Evolutionary conservation across 306 rosid genomes (phyloP).

Genomic region (Geum urbanum): DNA sequence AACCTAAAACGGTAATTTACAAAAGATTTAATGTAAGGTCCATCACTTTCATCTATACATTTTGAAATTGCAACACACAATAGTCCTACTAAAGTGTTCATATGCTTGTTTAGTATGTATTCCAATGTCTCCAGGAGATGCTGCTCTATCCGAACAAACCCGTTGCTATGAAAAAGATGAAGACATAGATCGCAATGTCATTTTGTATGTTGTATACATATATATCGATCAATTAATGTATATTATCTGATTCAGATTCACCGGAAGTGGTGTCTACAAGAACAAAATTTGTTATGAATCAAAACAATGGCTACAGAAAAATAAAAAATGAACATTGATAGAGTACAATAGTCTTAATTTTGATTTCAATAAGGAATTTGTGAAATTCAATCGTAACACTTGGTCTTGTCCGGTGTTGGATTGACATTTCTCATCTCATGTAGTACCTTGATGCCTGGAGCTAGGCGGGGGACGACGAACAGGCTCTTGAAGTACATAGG

Average conservation of each 20-base stretch:
- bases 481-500: conserved; percentile 8
- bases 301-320: conserved; percentile 1
- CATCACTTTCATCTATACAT: too few species aligned
- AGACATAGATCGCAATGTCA: neutral
- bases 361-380: conserved; percentile 11
- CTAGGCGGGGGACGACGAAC: neutral
- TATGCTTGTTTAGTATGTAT: neutral
- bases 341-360: neutral
- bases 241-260: conserved; percentile 15
- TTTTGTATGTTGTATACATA: too few species aligned
- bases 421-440: conserved; percentile 11
- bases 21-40: too few species aligned
- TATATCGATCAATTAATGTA: neutral
- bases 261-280: conserved; percentile 11
- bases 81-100: neutral
- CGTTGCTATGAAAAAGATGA: neutral
- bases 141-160: neutral
- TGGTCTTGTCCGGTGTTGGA: neutral
- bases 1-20: too few species aligned
- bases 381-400: neutral
- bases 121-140: neutral
- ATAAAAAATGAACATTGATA: neutral
- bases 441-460: conserved; percentile 20
- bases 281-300: conserved; percentile 15
- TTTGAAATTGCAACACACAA: too few species aligned